Evolutionary conservation across 2,329 filamentous ascomycete genomes (phyloP).

Genomic region (Lachnellula hyalina): DNA sequence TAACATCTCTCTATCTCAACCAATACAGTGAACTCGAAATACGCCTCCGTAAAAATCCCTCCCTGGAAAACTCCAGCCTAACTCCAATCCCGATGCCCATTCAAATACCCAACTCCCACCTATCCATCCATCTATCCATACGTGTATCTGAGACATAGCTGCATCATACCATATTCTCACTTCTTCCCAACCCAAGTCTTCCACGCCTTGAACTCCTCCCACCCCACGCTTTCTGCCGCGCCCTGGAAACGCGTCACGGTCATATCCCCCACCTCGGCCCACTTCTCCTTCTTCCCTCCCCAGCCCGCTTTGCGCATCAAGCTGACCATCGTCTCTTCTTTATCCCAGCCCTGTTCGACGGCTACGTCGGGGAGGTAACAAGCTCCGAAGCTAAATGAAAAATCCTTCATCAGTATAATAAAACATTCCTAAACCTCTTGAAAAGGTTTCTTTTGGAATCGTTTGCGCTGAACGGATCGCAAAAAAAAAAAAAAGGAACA

Average conservation of each 20-base stretch:
- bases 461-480: no score
- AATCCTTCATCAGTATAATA: no score
- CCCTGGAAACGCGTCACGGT: conserved; percentile 78
- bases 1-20: no score
- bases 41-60: no score
- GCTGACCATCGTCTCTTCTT: conserved; percentile 84
- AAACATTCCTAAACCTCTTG: no score
- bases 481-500: no score
- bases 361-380: conserved; percentile 94
- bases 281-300: conserved; percentile 55
- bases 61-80: no score
- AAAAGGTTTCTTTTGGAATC: no score
- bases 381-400: conserved; percentile 59
- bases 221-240: conserved; percentile 65
- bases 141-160: not conserved
- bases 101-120: not conserved
- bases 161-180: not conserved
- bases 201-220: conserved; percentile 74
- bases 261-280: no score
- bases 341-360: conserved; percentile 87
- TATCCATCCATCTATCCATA: not conserved
- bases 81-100: not conserved
- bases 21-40: no score
- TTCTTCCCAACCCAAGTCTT: conserved; percentile 56
- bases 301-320: conserved; percentile 94